Conservation (phyloP, 148 eudicot genomes). For the Hydrangea macrophylla region DNA sequence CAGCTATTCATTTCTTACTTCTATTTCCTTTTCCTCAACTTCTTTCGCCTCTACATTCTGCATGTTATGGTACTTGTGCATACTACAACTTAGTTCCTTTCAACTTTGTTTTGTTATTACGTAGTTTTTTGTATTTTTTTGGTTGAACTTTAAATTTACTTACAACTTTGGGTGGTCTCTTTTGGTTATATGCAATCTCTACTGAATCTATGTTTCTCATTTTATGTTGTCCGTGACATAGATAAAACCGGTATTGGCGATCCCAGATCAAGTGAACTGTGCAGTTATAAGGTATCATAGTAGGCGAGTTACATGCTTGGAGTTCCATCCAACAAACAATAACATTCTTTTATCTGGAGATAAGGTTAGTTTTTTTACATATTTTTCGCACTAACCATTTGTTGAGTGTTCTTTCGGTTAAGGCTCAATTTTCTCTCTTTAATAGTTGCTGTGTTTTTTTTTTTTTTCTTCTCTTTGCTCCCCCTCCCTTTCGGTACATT, state of each 20-base stretch:
- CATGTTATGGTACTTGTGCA: no score
- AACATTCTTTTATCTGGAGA: conserved; percentile 90
- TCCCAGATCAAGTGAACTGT: conserved; percentile 81
- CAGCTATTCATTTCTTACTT: no score
- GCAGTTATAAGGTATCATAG: conserved; percentile 92
- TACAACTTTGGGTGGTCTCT: no score
- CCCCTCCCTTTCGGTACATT: no score
- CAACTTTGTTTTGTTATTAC: no score
- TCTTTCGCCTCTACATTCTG: no score
- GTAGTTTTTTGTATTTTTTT: no score
- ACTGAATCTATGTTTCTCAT: neutral
- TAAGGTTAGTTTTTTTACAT: conserved; percentile 59
- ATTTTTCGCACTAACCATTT: neutral
- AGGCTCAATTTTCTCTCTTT: conserved; percentile 1
- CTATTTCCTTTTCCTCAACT: no score
- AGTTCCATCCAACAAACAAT: conserved; percentile 85
- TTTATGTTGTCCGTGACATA: conserved; percentile 14
- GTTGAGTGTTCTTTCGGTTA: neutral
- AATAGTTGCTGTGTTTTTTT: neutral
- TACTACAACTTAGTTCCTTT: no score
- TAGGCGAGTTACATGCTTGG: conserved; percentile 89
- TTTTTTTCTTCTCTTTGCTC: conserved; percentile 8
- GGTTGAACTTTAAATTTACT: conserved; percentile 3
- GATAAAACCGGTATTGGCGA: conserved; percentile 71
- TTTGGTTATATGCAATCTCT: no score